These are phyloP conservation scores for Leccinum ochraceum DNA, from an alignment of 768 basidiomycete genomes.

Conservation along the genomic window DNA sequence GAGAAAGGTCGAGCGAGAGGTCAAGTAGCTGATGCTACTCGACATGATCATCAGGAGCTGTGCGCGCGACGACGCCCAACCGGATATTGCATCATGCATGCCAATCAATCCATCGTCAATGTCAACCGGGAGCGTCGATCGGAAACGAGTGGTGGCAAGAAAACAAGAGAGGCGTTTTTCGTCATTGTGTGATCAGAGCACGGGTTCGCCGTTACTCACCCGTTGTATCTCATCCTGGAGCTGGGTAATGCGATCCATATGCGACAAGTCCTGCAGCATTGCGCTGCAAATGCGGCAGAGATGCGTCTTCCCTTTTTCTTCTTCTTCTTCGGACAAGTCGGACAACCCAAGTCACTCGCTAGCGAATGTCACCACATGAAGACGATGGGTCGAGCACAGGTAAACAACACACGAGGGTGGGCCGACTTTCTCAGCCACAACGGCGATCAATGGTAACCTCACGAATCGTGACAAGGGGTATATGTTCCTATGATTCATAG, in stretches of 20 bases:
- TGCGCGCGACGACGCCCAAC: background rate
- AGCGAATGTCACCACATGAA: constrained; percentile 5
- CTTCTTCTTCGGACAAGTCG: constrained; percentile 14
- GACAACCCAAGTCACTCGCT: constrained; percentile 15
- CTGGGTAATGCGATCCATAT: constrained; percentile 96
- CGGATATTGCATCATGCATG: background rate
- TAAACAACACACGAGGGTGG: background rate
- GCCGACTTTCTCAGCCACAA: background rate
- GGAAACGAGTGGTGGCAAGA: background rate
- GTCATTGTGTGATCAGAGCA: constrained; percentile 11
- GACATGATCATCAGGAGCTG: constrained; percentile 90
- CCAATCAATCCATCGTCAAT: background rate
- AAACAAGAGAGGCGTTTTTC: background rate
- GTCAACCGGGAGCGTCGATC: background rate
- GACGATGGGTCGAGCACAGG: constrained; percentile 1
- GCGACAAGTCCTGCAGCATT: constrained; percentile 90
- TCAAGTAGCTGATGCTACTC: constrained; percentile 77
- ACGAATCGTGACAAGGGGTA: background rate
- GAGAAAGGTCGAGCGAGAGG: constrained; percentile 69
- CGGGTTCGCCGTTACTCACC: constrained; percentile 38
- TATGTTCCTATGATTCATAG: background rate
- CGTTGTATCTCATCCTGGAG: constrained; percentile 94
- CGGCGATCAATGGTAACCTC: background rate
- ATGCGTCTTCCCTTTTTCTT: constrained; percentile 6
- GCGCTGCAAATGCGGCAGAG: constrained; percentile 46